Conservation (phyloP, 2,329 filamentous ascomycete genomes). For the Pseudocercospora ulei region DNA sequence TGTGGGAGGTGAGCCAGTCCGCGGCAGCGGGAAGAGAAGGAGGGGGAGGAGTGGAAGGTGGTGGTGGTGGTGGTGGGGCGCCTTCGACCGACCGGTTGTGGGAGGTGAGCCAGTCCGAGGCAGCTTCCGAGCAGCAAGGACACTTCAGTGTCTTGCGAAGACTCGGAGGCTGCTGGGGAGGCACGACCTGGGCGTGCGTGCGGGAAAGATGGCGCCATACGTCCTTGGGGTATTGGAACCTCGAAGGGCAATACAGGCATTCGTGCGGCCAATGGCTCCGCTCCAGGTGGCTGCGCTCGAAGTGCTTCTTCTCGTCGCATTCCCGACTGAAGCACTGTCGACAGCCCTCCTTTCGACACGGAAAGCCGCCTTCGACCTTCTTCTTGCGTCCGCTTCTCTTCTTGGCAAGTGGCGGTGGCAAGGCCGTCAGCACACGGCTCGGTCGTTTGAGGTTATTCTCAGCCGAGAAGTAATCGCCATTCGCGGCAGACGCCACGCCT, state of each 20-base stretch:
- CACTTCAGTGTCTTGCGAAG: not conserved
- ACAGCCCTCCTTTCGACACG: constrained; percentile 9
- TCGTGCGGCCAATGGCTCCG: constrained; percentile 6
- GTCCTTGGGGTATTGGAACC: constrained; percentile 16
- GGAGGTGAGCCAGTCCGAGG: not conserved
- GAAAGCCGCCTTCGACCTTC: constrained; percentile 9
- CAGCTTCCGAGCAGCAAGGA: not conserved
- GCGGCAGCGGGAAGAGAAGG: not conserved
- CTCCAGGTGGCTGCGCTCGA: constrained; percentile 6
- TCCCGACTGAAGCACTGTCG: constrained; percentile 8
- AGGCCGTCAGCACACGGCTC: not conserved
- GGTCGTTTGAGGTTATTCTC: constrained; percentile 9
- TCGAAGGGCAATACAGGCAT: constrained; percentile 7
- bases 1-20: not conserved
- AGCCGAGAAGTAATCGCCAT: not conserved
- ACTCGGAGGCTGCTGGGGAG: not conserved
- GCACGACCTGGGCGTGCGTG: constrained; percentile 7
- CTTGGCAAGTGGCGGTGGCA: not conserved
- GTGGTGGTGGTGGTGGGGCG: not conserved
- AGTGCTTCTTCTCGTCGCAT: constrained; percentile 17
- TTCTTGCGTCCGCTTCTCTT: constrained; percentile 9
- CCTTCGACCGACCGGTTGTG: not conserved
- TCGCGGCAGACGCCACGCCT: not conserved
- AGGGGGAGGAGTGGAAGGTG: not conserved
- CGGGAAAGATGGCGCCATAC: constrained; percentile 14